Percentiles rank a stretch among this genome's conserved stretches.
Evolutionary conservation across 139 green algal species (phyloP).

Genomic region (Chlamydomonas urium): DNA sequence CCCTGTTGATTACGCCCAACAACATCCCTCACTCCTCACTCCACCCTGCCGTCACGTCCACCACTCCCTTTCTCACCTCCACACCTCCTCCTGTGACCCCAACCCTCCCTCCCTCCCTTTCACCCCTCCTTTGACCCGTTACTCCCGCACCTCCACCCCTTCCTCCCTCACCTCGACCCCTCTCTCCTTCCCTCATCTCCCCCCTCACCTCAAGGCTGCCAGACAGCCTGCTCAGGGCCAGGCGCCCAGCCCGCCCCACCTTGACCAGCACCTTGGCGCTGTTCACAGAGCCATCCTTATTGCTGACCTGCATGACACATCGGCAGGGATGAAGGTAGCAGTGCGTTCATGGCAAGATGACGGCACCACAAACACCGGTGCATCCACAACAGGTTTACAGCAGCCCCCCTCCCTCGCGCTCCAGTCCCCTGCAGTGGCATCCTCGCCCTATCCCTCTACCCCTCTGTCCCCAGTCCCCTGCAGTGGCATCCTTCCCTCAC

Average conservation of each 20-base stretch:
- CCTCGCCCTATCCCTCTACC: not conserved
- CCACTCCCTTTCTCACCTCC: too few species aligned
- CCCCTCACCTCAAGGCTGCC: too few species aligned
- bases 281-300: constrained; percentile 42
- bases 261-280: constrained; percentile 35
- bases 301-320: constrained; percentile 36
- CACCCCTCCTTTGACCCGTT: too few species aligned
- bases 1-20: too few species aligned
- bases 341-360: not conserved
- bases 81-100: too few species aligned
- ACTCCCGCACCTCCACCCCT: too few species aligned
- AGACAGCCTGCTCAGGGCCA: too few species aligned
- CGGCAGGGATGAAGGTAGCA: not conserved
- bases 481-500: not conserved
- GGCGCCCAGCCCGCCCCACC: constrained; percentile 1
- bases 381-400: not conserved
- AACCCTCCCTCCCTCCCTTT: too few species aligned
- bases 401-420: not conserved
- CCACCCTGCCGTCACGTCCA: too few species aligned
- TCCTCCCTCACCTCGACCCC: too few species aligned
- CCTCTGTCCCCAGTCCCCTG: not conserved
- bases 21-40: too few species aligned
- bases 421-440: not conserved
- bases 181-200: too few species aligned
- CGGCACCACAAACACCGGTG: not conserved